Evolutionary conservation across 176 grass and related monocot species (phyloP).

Genomic region (Zizania latifolia): DNA sequence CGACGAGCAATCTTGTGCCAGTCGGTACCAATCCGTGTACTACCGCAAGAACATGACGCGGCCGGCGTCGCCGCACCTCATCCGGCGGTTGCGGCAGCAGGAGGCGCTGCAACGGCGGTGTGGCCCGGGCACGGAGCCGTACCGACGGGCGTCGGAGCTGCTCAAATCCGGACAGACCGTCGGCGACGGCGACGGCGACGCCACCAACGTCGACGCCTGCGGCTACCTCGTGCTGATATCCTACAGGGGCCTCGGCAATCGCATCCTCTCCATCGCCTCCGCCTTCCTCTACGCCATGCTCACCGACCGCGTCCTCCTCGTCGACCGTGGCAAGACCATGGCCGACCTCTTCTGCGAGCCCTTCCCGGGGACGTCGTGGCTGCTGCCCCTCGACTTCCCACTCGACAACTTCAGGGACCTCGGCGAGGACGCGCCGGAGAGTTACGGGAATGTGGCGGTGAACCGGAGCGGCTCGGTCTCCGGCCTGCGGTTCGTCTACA

Average conservation of each 20-base stretch:
- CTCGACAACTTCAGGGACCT: slow-evolving; percentile 15
- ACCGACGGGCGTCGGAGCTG: background rate
- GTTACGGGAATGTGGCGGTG: slow-evolving; percentile 24
- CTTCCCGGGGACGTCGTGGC: slow-evolving; percentile 48
- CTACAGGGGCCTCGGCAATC: slow-evolving; percentile 39
- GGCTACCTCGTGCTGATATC: slow-evolving; percentile 21
- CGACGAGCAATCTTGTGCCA: slow-evolving; percentile 32
- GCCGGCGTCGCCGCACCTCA: background rate
- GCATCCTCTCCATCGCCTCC: slow-evolving; percentile 35
- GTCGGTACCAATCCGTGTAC: slow-evolving; percentile 29
- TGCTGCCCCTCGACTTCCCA: slow-evolving; percentile 50
- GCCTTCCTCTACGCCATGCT: slow-evolving; percentile 46
- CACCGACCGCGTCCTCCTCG: slow-evolving; percentile 35
- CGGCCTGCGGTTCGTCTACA: slow-evolving; percentile 8
- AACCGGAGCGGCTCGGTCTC: background rate
- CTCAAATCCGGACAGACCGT: background rate
- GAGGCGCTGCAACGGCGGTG: slow-evolving; percentile 35
- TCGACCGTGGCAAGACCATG: slow-evolving; percentile 22
- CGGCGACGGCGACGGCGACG: background rate
- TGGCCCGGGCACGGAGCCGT: slow-evolving; percentile 32
- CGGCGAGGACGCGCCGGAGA: slow-evolving; percentile 5
- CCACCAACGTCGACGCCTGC: slow-evolving; percentile 13
- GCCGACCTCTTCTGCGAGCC: slow-evolving; percentile 61
- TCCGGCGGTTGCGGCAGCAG: slow-evolving; percentile 17
- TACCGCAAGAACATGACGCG: slow-evolving; percentile 28